Evolutionary conservation across 73 alveolate species (phyloP).

Genomic region (Paramecium tetraurelia): DNA sequence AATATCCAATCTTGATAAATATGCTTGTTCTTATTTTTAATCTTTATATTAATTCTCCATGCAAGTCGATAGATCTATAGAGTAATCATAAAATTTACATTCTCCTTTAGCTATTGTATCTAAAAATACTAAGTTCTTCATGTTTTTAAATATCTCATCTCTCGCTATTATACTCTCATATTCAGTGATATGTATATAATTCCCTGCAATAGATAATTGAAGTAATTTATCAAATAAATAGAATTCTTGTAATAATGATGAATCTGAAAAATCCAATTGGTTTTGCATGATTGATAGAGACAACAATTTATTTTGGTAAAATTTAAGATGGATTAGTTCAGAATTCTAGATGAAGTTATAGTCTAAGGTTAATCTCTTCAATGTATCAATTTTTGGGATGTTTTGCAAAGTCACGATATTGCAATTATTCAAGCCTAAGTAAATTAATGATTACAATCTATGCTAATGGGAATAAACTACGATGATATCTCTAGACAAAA

Average conservation of each 20-base stretch:
- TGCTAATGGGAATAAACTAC: not conserved
- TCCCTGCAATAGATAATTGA: not conserved
- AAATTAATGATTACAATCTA: not conserved
- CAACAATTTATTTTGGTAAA: not conserved
- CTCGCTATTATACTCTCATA: not conserved
- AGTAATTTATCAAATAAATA: not conserved
- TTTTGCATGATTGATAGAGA: not conserved
- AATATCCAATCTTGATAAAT: not conserved
- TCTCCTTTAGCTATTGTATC: not conserved
- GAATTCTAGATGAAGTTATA: not conserved
- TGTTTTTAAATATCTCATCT: not conserved
- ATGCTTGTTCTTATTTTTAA: not conserved
- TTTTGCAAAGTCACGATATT: not conserved
- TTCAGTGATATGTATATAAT: not conserved
- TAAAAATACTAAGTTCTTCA: not conserved
- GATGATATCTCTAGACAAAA: not conserved
- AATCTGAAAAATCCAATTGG: not conserved
- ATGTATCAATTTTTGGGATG: not conserved
- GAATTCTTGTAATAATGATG: not conserved
- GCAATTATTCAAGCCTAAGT: not conserved
- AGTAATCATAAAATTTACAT: not conserved
- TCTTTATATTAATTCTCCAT: not conserved
- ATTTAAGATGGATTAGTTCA: not conserved
- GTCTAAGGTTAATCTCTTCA: not conserved
- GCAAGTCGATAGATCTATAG: not conserved